A percentile compares a stretch with the other conserved stretches of the same genome.
Evolutionary conservation across 2,329 filamentous ascomycete genomes (phyloP).

Genomic region (Hypoxylon sp.): DNA sequence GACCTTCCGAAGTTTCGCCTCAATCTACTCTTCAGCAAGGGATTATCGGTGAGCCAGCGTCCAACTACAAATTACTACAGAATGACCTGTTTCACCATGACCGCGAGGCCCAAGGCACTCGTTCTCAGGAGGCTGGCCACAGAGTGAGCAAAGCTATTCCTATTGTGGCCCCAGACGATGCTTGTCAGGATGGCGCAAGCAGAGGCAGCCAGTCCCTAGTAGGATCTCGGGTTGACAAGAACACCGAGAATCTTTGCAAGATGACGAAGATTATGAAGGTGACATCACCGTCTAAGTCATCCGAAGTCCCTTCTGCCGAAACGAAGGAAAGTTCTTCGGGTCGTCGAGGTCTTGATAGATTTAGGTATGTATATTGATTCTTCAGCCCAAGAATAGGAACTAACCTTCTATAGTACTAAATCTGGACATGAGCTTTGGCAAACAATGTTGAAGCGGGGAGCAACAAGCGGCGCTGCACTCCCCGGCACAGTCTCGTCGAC

Average conservation of each 20-base stretch:
- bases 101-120: conserved; percentile 45
- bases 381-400: not conserved
- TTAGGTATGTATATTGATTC: conserved; percentile 48
- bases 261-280: conserved; percentile 31
- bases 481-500: conserved; percentile 67
- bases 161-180: conserved; percentile 52
- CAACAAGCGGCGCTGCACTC: conserved; percentile 62
- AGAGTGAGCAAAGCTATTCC: conserved; percentile 55
- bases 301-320: conserved; percentile 27
- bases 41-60: conserved; percentile 27
- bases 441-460: conserved; percentile 66
- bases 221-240: conserved; percentile 23
- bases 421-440: conserved; percentile 64
- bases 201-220: conserved; percentile 30
- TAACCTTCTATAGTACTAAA: conserved; percentile 56
- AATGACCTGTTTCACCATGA: conserved; percentile 50
- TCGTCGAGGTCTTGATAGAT: conserved; percentile 50
- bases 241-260: conserved; percentile 28
- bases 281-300: conserved; percentile 32
- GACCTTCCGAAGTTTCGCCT: conserved; percentile 5
- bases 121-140: conserved; percentile 46
- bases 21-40: conserved; percentile 5
- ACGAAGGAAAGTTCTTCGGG: conserved; percentile 39
- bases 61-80: conserved; percentile 43
- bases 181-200: conserved; percentile 20